Conservation (phyloP, 805 yeast species). For the Jamesozyma rosinii region DNA sequence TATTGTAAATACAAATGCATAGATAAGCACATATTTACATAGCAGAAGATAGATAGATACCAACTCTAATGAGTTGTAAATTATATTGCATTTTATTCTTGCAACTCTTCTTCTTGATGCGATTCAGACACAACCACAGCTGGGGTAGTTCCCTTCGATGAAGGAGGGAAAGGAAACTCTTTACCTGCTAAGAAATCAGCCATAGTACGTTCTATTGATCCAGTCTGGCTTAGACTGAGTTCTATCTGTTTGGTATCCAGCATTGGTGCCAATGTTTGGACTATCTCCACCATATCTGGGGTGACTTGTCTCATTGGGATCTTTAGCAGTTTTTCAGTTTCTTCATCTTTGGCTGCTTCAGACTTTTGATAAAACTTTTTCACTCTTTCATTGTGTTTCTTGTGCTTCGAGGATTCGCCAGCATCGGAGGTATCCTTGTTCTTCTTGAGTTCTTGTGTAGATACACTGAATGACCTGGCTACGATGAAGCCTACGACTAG, state of each 20-base stretch:
- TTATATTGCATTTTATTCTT: neutral
- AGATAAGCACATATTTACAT: neutral
- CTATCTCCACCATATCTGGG: constrained; percentile 73
- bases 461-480: constrained; percentile 43
- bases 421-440: neutral
- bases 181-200: constrained; percentile 56
- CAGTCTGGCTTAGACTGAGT: constrained; percentile 63
- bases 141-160: neutral
- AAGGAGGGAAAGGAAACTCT: constrained; percentile 44
- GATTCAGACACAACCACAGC: no score
- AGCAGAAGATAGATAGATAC: no score
- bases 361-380: no score
- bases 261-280: constrained; percentile 72
- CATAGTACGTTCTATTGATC: constrained; percentile 73
- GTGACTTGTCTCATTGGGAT: constrained; percentile 42
- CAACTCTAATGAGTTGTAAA: no score
- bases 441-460: neutral
- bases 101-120: neutral
- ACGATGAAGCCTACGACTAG: constrained; percentile 44
- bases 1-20: neutral
- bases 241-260: constrained; percentile 62
- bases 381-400: neutral
- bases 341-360: neutral
- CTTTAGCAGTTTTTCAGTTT: constrained; percentile 1
- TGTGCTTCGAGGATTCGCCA: neutral